Evolutionary conservation across 1,284 basidiomycete species (phyloP).

Genomic region (Vanrija sp.): DNA sequence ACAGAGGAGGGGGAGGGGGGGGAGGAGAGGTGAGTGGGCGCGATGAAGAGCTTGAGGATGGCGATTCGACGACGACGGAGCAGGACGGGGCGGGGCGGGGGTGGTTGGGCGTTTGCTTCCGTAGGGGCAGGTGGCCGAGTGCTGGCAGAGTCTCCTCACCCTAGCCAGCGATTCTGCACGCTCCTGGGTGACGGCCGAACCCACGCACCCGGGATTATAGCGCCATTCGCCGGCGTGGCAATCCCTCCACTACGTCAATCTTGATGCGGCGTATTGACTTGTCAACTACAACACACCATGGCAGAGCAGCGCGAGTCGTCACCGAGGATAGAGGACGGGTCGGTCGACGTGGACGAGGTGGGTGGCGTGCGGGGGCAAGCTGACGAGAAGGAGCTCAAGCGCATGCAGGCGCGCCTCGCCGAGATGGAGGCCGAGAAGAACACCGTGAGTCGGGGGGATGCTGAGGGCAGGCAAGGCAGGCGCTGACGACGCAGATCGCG

Average conservation of each 20-base stretch:
- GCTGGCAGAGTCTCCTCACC: too few relatives aligned
- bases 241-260: neutral
- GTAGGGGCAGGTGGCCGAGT: too few relatives aligned
- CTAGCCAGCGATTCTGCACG: too few relatives aligned
- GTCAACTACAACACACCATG: constrained; percentile 24
- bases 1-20: neutral
- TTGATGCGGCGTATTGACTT: neutral
- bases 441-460: constrained; percentile 44
- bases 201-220: neutral
- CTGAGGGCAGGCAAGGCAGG: constrained; percentile 1
- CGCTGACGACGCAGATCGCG: neutral
- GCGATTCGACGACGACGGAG: too few relatives aligned
- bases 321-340: constrained; percentile 35
- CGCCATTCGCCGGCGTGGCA: constrained; percentile 1
- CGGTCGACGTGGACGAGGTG: constrained; percentile 44
- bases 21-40: constrained; percentile 7
- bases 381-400: constrained; percentile 50
- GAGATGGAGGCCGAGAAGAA: constrained; percentile 84
- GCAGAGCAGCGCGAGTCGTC: constrained; percentile 37
- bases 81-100: too few relatives aligned
- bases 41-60: too few relatives aligned
- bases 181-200: too few relatives aligned
- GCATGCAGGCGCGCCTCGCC: constrained; percentile 86
- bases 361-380: constrained; percentile 1
- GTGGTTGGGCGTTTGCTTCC: too few relatives aligned